These are phyloP conservation scores for Aegilops umbellulata DNA, from an alignment of 176 grass and related monocot species.

Conservation along the genomic window DNA sequence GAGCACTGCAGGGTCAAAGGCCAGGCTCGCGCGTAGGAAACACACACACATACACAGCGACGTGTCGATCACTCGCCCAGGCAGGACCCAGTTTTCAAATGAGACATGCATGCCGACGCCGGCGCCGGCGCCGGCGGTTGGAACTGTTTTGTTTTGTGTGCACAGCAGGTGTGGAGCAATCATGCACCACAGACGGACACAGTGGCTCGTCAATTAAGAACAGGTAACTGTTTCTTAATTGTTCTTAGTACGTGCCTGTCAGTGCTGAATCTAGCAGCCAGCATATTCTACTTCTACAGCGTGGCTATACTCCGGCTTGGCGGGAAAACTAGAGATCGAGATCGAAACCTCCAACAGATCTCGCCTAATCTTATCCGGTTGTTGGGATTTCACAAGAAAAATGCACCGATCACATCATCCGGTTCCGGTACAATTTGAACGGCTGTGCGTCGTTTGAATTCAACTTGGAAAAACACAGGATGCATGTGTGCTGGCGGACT, in stretches of 20 bases:
- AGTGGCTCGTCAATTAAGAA: not conserved
- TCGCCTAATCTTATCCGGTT: constrained; percentile 13
- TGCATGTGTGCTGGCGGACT: not conserved
- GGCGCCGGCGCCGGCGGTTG: not conserved
- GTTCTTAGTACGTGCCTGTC: no score
- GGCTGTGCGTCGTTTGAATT: not conserved
- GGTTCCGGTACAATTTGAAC: not conserved
- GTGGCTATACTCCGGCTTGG: no score
- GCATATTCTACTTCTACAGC: no score
- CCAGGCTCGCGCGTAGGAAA: no score
- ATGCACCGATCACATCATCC: not conserved
- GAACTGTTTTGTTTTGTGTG: not conserved
- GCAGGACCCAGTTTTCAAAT: not conserved
- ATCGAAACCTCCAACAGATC: no score
- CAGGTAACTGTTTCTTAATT: not conserved
- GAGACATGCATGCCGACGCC: not conserved
- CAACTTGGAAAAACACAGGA: not conserved
- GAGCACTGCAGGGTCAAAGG: no score
- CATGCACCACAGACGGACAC: not conserved
- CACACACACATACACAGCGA: no score
- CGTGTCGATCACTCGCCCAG: not conserved
- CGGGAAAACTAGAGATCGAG: no score
- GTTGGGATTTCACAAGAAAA: not conserved
- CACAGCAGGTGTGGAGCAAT: not conserved
- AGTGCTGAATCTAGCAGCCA: not conserved